Evolutionary conservation across 441 rosid genomes (phyloP), one percentile per base, ranked within the genome.

Genomic region (Eugenia klotzschiana): DNA sequence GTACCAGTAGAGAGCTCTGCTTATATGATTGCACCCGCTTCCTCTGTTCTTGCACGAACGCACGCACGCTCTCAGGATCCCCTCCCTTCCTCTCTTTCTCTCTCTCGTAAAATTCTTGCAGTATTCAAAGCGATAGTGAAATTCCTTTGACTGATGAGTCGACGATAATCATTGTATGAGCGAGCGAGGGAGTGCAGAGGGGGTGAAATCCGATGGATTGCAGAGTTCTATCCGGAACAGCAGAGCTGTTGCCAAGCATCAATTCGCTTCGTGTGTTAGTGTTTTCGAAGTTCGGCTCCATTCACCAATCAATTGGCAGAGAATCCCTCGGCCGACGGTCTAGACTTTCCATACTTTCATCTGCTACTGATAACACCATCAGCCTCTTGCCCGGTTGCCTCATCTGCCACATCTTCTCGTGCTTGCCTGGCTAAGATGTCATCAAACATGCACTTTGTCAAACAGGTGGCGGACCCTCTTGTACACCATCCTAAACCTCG

Each of bases 141-240:
- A 46, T 46, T 37, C 40, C 40, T 37, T 37, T 37, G 40, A 37
- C 40, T n/a, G n/a, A n/a, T n/a, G n/a, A 5, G 40, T 37, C 0
- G 56, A 53, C 1, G n/a, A 53, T 3, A n/a, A 53, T 53, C 12
- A 15, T 14, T 13, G 52, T 13, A 26, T 55, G 15, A 11, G 58
- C 27, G 3, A 55, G 60, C 16, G 16, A 55, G 60, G 40, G 40
- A 37, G 40, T n/a, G 27, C 7, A n/a, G 15, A 55, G 27, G 27
- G n/a, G 0, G 60, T n/a, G 15, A 55, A n/a, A 0, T n/a, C 15
- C n/a, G 16, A 55, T 3, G 15, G 60, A 27, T 0, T 55, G 60
- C 3, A 55, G 15, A 55, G 60, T 0, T 25, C 60, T 56, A 25
- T 27, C 29, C 26, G 9, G 1, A 22, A 22, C 4, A 11, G 57